Evolutionary conservation across 345 rosid species (phyloP).

Genomic region (Cardamine chenopodiifolia): DNA sequence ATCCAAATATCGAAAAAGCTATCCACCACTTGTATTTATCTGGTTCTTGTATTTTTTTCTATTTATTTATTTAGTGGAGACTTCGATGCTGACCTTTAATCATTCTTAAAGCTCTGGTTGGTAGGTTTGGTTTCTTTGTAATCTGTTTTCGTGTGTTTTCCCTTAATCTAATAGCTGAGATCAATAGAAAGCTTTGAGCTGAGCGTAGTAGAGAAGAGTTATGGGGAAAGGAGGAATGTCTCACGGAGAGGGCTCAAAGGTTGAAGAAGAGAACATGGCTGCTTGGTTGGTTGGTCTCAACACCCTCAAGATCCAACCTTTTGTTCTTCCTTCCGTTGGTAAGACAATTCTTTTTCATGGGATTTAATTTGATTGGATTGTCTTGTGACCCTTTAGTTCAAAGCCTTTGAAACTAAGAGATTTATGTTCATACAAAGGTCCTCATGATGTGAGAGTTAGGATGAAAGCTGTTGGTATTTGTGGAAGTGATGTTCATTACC

Average conservation of each 20-base stretch:
- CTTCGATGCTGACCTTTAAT: slow-evolving; percentile 25
- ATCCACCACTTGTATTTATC: slow-evolving; percentile 31
- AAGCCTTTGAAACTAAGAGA: slow-evolving; percentile 16
- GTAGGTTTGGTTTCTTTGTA: slow-evolving; percentile 15
- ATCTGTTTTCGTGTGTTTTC: neutral
- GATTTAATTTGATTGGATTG: neutral
- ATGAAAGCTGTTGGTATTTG: slow-evolving; percentile 94
- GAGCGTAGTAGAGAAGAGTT: slow-evolving; percentile 12
- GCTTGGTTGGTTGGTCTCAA: slow-evolving; percentile 83
- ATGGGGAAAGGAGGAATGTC: slow-evolving; percentile 82
- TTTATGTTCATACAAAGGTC: slow-evolving; percentile 48
- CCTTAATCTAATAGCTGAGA: slow-evolving; percentile 11
- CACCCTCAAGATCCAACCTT: slow-evolving; percentile 85
- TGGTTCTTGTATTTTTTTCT: slow-evolving; percentile 33
- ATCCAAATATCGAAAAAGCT: slow-evolving; percentile 23
- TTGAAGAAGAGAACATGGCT: slow-evolving; percentile 75
- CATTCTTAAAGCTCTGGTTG: slow-evolving; percentile 11
- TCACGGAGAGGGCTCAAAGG: slow-evolving; percentile 50
- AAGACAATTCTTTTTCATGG: neutral
- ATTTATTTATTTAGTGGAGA: slow-evolving; percentile 25
- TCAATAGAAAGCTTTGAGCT: slow-evolving; percentile 20
- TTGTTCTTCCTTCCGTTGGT: slow-evolving; percentile 76
- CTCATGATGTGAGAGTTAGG: slow-evolving; percentile 75
- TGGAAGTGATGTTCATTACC: slow-evolving; percentile 95
- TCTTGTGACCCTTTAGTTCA: neutral